A percentile compares a stretch with the other conserved stretches of the same genome.
Conservation (phyloP, 768 basidiomycete species). For the Hericium erinaceus region DNA sequence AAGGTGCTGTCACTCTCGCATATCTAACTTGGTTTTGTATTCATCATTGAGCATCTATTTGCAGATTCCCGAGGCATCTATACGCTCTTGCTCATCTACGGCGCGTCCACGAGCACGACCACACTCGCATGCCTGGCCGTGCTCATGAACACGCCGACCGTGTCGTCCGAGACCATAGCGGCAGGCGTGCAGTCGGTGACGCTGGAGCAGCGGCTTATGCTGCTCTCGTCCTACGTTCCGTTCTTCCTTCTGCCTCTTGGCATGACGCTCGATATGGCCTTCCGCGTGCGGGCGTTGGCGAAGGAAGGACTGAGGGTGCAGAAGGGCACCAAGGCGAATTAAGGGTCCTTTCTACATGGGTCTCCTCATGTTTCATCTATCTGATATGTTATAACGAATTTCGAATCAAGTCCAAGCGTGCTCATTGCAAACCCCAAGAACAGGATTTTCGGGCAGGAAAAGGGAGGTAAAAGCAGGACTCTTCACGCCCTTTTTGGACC, state of each 20-base stretch:
- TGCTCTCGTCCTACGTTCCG: conserved; percentile 66
- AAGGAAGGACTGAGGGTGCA: conserved; percentile 1
- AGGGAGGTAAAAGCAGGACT: no score
- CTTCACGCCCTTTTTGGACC: no score
- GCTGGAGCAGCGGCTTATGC: conserved; percentile 38
- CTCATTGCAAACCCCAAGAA: no score
- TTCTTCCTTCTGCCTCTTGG: conserved; percentile 64
- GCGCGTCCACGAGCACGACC: conserved; percentile 70
- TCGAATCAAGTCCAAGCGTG: no score
- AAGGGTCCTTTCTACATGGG: background rate
- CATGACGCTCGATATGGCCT: conserved; percentile 68
- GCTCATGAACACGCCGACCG: conserved; percentile 44
- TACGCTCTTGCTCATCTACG: conserved; percentile 61
- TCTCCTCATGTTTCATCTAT: no score
- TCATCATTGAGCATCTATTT: background rate
- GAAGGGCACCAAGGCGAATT: background rate
- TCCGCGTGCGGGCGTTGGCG: conserved; percentile 19
- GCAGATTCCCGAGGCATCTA: conserved; percentile 48
- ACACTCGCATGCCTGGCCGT: conserved; percentile 61
- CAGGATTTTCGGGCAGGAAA: no score
- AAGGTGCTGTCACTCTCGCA: conserved; percentile 26
- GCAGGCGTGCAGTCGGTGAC: conserved; percentile 33
- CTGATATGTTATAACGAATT: no score
- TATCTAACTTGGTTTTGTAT: background rate
- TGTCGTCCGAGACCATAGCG: conserved; percentile 24